Conservation (phyloP, 2,329 filamentous ascomycete species). For the Trichophyton rubrum region DNA sequence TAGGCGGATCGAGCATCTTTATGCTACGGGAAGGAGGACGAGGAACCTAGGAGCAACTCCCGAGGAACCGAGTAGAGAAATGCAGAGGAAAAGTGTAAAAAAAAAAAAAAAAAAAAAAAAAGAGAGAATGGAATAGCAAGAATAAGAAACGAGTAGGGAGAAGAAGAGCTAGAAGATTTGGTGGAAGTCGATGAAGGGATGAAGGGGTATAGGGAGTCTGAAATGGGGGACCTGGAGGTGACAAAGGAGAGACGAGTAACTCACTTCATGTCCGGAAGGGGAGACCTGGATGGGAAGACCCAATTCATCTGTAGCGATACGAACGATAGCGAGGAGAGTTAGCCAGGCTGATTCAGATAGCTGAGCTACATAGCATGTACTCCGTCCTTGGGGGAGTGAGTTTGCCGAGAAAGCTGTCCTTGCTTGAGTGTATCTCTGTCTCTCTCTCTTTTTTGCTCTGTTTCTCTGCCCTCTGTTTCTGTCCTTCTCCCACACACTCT, state of each 20-base stretch:
- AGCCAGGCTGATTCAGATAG: constrained; percentile 7
- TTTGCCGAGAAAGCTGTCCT: background rate
- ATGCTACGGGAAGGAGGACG: constrained; percentile 10
- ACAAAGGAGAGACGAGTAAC: constrained; percentile 8
- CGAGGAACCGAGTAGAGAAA: constrained; percentile 6
- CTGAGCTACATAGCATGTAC: constrained; percentile 3
- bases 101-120: background rate
- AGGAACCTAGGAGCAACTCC: constrained; percentile 3
- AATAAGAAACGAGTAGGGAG: background rate
- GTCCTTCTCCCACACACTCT: background rate
- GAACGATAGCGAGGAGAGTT: constrained; percentile 10
- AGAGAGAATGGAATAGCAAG: background rate
- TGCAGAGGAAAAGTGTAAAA: background rate
- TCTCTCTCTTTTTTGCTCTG: background rate
- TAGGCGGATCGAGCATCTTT: constrained; percentile 11
- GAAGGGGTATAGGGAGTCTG: background rate
- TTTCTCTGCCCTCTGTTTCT: background rate
- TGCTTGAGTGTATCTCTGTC: background rate
- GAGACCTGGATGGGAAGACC: constrained; percentile 14
- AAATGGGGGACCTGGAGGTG: background rate
- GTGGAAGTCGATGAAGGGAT: background rate
- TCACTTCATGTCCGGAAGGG: constrained; percentile 17
- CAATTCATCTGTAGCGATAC: constrained; percentile 18
- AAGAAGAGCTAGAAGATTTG: background rate
- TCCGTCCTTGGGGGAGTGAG: background rate